Evolutionary conservation across 805 yeast species (phyloP), one percentile per base, ranked within the genome.

Genomic region (Wickerhamiella vanderwaltii): DNA sequence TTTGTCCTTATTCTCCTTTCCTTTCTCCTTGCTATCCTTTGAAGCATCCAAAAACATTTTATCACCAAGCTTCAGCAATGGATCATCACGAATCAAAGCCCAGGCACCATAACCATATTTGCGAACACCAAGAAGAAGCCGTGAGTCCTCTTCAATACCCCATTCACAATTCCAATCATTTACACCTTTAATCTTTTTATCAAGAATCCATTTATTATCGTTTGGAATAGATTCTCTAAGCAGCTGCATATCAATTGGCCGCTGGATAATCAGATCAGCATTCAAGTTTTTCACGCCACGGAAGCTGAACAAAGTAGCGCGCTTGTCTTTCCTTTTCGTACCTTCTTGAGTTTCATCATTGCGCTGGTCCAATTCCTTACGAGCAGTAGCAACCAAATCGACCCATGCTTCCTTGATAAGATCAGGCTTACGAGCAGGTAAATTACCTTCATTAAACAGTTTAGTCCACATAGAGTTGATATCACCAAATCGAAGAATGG

Each of bases 81-180:
- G 97, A 62, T 91, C 98, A 62, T 91, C 99, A 56, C 98, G 70
- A 35, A 91, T 87, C 55, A 82, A 87, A 2, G 71, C 58, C 98
- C 98, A 91, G 1, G 95, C 78, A 13, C 97, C 97, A 59, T 85
- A 87, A 0, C 99, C 99, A 61, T 87, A 87, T 61, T 84, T 86
- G 55, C 73, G 71, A 17, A 88, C 81, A 48, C 99, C 99, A 26
- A 82, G 73, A 46, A 91, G 60, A 41, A 91, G 67, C 75, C 77
- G 81, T 39, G 86, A 81, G 59, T 91, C 99, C 56, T 91, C 94
- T 24, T 68, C 73, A 11, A 69, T 67, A 2, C 68, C 67, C 99
- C 99, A 91, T 22, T 75, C 76, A 52, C 94, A 83, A 40, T 73
- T 72, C 99, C 99, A 91, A 34, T 82, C 88, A 54, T 76, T 77